These are phyloP conservation scores for Oryza nivara DNA, from an alignment of 176 grass and related monocot genomes.

Conservation along the genomic window DNA sequence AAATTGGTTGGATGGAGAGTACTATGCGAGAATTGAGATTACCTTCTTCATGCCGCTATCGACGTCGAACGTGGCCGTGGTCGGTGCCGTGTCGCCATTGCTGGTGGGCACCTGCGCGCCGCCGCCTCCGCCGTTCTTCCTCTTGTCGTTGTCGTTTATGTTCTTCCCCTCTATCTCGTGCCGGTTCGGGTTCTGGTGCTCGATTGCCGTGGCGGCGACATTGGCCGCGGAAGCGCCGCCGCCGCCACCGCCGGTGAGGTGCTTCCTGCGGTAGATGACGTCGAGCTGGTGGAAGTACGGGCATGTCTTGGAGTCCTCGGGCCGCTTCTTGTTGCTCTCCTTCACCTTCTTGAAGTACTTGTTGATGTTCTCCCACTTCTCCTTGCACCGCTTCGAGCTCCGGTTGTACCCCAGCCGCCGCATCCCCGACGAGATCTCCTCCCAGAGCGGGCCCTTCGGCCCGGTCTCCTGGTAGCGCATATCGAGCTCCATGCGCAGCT, in stretches of 20 bases:
- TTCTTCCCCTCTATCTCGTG: conserved; percentile 60
- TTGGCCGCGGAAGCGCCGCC: not conserved
- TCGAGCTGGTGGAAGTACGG: conserved; percentile 97
- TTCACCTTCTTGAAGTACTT: conserved; percentile 99
- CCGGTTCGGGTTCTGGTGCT: conserved; percentile 16
- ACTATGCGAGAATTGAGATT: conserved; percentile 7
- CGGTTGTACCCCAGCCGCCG: conserved; percentile 81
- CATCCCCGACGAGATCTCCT: conserved; percentile 85
- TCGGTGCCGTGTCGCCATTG: conserved; percentile 36
- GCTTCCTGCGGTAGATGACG: conserved; percentile 70
- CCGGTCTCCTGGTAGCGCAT: conserved; percentile 71
- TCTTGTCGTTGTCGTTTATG: conserved; percentile 49
- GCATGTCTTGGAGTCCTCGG: conserved; percentile 93
- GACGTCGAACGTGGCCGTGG: conserved; percentile 22
- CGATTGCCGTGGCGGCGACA: not conserved
- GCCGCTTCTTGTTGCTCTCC: conserved; percentile 90
- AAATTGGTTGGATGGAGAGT: not conserved
- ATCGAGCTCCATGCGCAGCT: conserved; percentile 80
- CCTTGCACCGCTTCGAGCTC: conserved; percentile 93
- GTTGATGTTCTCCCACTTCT: conserved; percentile 99
- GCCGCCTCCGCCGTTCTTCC: conserved; percentile 48
- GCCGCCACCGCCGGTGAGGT: not conserved
- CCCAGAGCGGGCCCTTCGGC: conserved; percentile 90
- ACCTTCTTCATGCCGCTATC: conserved; percentile 40
- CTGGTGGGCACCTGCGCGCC: conserved; percentile 23